Conservation (phyloP, 2,329 filamentous ascomycete genomes). For the Penicillium sp. region DNA sequence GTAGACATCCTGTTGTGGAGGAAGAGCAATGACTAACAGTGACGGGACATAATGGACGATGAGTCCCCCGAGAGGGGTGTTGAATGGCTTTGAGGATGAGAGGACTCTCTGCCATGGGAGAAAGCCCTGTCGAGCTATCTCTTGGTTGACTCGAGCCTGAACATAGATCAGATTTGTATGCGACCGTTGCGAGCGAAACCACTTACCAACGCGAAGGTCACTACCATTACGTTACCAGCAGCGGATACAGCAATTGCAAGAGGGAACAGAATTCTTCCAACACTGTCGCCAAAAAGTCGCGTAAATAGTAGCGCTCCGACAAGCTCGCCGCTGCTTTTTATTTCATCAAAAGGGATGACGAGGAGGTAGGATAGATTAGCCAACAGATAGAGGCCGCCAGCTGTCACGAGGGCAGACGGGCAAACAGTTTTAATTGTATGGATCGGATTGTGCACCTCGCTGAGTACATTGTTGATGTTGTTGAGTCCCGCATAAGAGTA, state of each 20-base stretch:
- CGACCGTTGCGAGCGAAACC: not conserved
- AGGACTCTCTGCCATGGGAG: slow-evolving; percentile 65
- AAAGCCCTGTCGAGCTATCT: slow-evolving; percentile 73
- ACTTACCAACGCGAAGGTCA: slow-evolving; percentile 68
- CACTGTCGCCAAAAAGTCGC: slow-evolving; percentile 61
- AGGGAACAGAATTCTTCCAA: slow-evolving; percentile 64
- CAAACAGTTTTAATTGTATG: slow-evolving; percentile 67
- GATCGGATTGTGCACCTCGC: slow-evolving; percentile 71
- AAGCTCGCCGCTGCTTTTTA: slow-evolving; percentile 68
- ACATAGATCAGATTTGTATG: not conserved
- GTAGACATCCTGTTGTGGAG: slow-evolving; percentile 69
- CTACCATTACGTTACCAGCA: slow-evolving; percentile 73
- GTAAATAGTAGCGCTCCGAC: slow-evolving; percentile 72
- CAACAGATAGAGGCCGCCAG: slow-evolving; percentile 68
- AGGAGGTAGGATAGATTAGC: slow-evolving; percentile 68
- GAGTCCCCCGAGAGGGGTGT: slow-evolving; percentile 69
- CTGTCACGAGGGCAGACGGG: slow-evolving; percentile 62
- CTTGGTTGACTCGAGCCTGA: slow-evolving; percentile 71
- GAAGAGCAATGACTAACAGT: slow-evolving; percentile 66
- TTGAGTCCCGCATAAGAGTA: slow-evolving; percentile 70
- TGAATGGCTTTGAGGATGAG: slow-evolving; percentile 69
- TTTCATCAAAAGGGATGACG: slow-evolving; percentile 69
- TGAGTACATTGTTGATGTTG: slow-evolving; percentile 72
- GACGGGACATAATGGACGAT: slow-evolving; percentile 72
- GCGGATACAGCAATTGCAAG: slow-evolving; percentile 70